These are phyloP conservation scores for Thoreauomyces humboldtii DNA, from an alignment of 192 early-diverging fungal genomes.

Conservation along the genomic window DNA sequence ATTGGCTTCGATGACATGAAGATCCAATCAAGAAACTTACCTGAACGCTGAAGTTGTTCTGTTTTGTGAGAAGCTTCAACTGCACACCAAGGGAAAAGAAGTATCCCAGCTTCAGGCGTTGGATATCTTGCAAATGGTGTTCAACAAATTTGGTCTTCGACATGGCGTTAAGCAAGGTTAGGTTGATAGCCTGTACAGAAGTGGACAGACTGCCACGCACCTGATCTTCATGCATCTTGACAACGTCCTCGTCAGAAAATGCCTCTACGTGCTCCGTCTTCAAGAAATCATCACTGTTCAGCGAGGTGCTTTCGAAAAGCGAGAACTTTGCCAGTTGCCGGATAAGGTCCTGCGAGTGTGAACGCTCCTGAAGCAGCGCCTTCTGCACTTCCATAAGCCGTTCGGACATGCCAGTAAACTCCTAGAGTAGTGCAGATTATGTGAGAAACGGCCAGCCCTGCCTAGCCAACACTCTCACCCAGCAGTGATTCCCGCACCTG, in stretches of 20 bases:
- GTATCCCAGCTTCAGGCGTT: conserved; percentile 11
- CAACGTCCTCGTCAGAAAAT: not conserved
- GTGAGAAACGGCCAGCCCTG: too few species aligned
- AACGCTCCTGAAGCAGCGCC: conserved; percentile 14
- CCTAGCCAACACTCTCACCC: too few species aligned
- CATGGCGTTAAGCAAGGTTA: too few species aligned
- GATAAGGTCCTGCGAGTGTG: not conserved
- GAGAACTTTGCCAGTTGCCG: not conserved
- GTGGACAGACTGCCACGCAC: too few species aligned
- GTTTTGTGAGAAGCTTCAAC: not conserved
- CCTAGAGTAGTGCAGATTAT: too few species aligned
- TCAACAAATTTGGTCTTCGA: not conserved
- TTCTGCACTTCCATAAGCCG: conserved; percentile 7
- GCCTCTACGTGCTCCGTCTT: not conserved
- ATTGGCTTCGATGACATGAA: not conserved
- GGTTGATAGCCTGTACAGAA: too few species aligned
- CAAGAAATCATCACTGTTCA: conserved; percentile 1
- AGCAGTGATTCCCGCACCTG: too few species aligned
- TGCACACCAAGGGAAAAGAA: conserved; percentile 25
- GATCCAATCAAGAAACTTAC: not conserved
- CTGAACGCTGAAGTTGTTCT: conserved; percentile 13
- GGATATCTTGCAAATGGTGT: conserved; percentile 1
- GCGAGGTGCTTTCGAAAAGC: not conserved
- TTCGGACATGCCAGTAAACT: conserved; percentile 16
- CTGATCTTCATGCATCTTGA: not conserved